These are phyloP conservation scores for Chlamydomonas eustigma DNA, from an alignment of 139 green algal genomes.

Conservation along the genomic window DNA sequence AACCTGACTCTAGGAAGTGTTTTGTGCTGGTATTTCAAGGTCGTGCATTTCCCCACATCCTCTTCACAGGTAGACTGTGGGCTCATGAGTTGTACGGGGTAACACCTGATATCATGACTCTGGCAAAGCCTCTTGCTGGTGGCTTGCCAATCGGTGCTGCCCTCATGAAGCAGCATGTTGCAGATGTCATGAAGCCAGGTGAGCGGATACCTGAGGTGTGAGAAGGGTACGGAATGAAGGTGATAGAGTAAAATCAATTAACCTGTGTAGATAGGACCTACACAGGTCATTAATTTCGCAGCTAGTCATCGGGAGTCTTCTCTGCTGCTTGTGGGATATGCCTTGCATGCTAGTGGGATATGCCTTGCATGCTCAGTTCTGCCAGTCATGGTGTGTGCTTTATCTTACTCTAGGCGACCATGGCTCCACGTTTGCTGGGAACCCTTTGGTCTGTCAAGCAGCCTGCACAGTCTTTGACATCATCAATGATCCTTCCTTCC, in stretches of 20 bases:
- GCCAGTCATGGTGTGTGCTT: background rate
- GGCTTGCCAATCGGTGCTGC: constrained; percentile 95
- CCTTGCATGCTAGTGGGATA: too few relatives aligned
- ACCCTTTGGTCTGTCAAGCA: constrained; percentile 86
- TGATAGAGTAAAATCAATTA: too few relatives aligned
- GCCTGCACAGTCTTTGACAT: constrained; percentile 77
- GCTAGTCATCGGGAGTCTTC: too few relatives aligned
- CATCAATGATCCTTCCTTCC: constrained; percentile 79
- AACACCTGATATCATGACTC: constrained; percentile 93
- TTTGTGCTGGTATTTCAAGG: too few relatives aligned
- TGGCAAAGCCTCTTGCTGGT: constrained; percentile 95
- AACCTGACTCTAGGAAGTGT: too few relatives aligned
- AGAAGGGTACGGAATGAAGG: background rate
- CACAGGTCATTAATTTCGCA: too few relatives aligned
- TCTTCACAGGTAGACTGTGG: constrained; percentile 80
- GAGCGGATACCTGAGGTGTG: background rate
- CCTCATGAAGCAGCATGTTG: constrained; percentile 88
- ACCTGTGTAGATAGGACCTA: too few relatives aligned
- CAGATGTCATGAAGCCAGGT: constrained; percentile 83
- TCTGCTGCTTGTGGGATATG: too few relatives aligned
- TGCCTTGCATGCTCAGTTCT: too few relatives aligned
- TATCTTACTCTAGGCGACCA: constrained; percentile 68
- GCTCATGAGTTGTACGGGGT: constrained; percentile 85
- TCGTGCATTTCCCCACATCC: too few relatives aligned
- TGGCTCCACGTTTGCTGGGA: constrained; percentile 96